Conservation (phyloP, 2,329 filamentous ascomycete species). For the Penicillium sp. region DNA sequence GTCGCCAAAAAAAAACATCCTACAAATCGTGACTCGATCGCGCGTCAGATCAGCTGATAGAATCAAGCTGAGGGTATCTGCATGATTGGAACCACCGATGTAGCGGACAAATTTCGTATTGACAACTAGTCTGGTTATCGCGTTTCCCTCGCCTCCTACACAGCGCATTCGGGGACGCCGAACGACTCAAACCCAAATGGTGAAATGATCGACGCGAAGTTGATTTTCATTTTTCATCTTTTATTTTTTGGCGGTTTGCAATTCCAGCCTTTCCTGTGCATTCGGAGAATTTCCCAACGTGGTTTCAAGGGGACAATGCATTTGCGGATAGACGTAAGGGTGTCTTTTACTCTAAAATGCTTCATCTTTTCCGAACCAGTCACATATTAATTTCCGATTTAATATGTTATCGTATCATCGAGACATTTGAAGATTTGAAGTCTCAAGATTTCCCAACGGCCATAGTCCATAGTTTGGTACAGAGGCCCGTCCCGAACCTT, state of each 20-base stretch:
- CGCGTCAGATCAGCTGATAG: neutral
- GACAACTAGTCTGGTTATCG: constrained; percentile 12
- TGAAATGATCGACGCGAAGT: neutral
- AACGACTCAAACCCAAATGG: neutral
- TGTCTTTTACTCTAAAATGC: neutral
- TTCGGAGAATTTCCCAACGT: constrained; percentile 25
- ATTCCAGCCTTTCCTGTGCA: neutral
- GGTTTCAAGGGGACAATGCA: constrained; percentile 6
- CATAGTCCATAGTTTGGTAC: constrained; percentile 28
- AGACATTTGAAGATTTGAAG: neutral
- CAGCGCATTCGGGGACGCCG: constrained; percentile 27
- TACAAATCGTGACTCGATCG: neutral
- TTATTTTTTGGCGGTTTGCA: constrained; percentile 3
- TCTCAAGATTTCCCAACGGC: constrained; percentile 6
- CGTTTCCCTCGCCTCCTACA: constrained; percentile 21
- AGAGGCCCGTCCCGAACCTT: constrained; percentile 31
- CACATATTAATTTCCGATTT: neutral
- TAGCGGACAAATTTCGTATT: constrained; percentile 1
- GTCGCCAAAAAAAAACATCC: neutral
- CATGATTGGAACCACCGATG: neutral
- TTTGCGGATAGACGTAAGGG: constrained; percentile 2
- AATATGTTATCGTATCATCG: neutral
- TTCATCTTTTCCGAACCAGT: neutral
- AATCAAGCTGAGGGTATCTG: constrained; percentile 16
- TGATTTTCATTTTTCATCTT: neutral